Percentiles rank a stretch among this genome's conserved stretches.
Evolutionary conservation across 352 stramenopile genomes (phyloP).

Genomic region (Paralagenidium karlingii): DNA sequence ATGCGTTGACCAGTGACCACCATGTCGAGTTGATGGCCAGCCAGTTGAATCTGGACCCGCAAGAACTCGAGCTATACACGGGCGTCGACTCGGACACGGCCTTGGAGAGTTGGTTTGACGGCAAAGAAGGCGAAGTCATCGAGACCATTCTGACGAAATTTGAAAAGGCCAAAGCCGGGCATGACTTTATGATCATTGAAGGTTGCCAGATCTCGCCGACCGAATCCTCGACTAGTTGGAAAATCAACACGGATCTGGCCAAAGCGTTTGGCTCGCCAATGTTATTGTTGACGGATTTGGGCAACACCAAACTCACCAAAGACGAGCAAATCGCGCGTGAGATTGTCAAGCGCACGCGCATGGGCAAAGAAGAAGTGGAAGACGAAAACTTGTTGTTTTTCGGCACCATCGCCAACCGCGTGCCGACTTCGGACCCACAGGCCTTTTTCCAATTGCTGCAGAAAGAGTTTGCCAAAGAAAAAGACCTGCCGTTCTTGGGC

Average conservation of each 20-base stretch:
- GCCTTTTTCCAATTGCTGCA: slow-evolving; percentile 21
- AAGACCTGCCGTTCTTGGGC: slow-evolving; percentile 41
- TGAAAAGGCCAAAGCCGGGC: slow-evolving; percentile 28
- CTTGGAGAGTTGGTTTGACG: slow-evolving; percentile 31
- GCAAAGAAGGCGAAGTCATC: slow-evolving; percentile 49
- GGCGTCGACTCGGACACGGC: slow-evolving; percentile 44
- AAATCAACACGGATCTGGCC: slow-evolving; percentile 67
- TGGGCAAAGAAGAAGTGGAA: slow-evolving; percentile 51
- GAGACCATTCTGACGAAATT: slow-evolving; percentile 56
- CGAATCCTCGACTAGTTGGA: slow-evolving; percentile 65
- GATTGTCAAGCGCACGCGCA: slow-evolving; percentile 34
- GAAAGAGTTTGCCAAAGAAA: slow-evolving; percentile 14
- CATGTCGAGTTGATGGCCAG: slow-evolving; percentile 58
- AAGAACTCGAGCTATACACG: slow-evolving; percentile 17
- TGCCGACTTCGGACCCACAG: slow-evolving; percentile 19
- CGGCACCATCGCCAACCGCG: slow-evolving; percentile 63
- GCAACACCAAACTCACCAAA: slow-evolving; percentile 18
- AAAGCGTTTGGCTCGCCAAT: slow-evolving; percentile 52
- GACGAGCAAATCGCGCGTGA: slow-evolving; percentile 11
- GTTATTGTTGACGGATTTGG: slow-evolving; percentile 46
- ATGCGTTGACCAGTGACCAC: slow-evolving; percentile 40
- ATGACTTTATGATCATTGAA: slow-evolving; percentile 81
- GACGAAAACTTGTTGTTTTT: slow-evolving; percentile 46
- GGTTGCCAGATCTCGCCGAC: slow-evolving; percentile 49
- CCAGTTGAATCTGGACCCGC: slow-evolving; percentile 27